Percentiles rank a stretch among this genome's conserved stretches.
Evolutionary conservation across 1,284 basidiomycete species (phyloP).

Genomic region (Wallemia ichthyophaga): DNA sequence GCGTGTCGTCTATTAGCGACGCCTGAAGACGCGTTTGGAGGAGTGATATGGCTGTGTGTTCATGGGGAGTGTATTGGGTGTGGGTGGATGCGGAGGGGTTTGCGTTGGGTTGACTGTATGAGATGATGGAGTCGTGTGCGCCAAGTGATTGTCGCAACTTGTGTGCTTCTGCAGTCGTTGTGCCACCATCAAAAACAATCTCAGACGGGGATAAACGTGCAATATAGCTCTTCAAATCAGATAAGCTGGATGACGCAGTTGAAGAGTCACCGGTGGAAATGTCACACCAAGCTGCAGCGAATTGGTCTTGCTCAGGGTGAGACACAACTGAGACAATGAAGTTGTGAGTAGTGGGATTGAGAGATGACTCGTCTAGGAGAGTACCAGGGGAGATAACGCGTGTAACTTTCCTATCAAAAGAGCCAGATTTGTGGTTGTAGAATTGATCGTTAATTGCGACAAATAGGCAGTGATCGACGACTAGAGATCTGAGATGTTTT

Average conservation of each 20-base stretch:
- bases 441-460: constrained; percentile 84
- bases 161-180: constrained; percentile 11
- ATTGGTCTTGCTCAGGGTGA: constrained; percentile 9
- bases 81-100: neutral
- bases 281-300: constrained; percentile 65
- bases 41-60: constrained; percentile 30
- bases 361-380: constrained; percentile 59
- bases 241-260: constrained; percentile 28
- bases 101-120: neutral
- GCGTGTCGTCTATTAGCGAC: constrained; percentile 52
- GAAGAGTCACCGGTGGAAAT: constrained; percentile 86
- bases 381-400: constrained; percentile 75
- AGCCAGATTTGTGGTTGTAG: constrained; percentile 21
- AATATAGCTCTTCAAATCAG: constrained; percentile 46
- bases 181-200: constrained; percentile 30
- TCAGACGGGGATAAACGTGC: constrained; percentile 51
- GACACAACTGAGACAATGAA: constrained; percentile 45
- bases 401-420: constrained; percentile 41
- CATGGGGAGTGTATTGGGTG: constrained; percentile 14
- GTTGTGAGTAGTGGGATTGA: constrained; percentile 57
- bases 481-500: constrained; percentile 54
- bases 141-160: neutral
- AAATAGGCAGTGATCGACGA: constrained; percentile 46
- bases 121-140: neutral
- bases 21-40: constrained; percentile 36